Base-by-base conservation (phyloP, 257 asterid genomes). In the Mentha longifolia region DNA sequence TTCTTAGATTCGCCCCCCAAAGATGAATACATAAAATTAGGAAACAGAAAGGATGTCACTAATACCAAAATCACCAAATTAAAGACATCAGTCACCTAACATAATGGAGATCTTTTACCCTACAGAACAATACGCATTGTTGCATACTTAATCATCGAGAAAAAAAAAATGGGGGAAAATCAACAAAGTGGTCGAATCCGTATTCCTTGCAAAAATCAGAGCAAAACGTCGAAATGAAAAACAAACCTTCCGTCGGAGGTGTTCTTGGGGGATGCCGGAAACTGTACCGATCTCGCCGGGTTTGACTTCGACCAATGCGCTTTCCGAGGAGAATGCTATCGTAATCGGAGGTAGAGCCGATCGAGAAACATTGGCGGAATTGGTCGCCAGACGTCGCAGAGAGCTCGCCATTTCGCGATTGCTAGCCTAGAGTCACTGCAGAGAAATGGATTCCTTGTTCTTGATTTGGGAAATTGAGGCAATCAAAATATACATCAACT, bases 201-300 rank as follows among this genome's bases (percentile, higher is more conserved):
- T 6, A 2, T 6, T 33, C 6, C 5, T 0, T 33, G 7, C 37
- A 6, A 33, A 75, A n/a, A 30, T 31, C 55, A 9, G 46, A 16
- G 35, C 31, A 33, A 37, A 46, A 20, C 61, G 39, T 11, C 7
- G 49, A 50, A 42, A 22, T 9, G n/a, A 65, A 17, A 46, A 67
- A 17, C 33, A 65, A 79, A 92, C 97, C 90, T 65, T 85, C 46
- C 98, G 78, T 22, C 89, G 86, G 64, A 89, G 95, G 82, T 92
- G 99, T 73, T 89, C 94, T 72, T 90, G 83, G 52, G 99, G 98
- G 49, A 89, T 87, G 67, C 98, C 97, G 45, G 98, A 85, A 74
- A 88, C 96, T 76, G 78, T 58, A 11, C 98, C 99, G 77, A 95
- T 71, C 81, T 95, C 96, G 15, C 99, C 99, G 16, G 96, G 86